Percentiles rank a stretch among this genome's conserved stretches.
Evolutionary conservation across 169 alveolate genomes (phyloP).

Genomic region (Ichthyophthirius multifiliis): DNA sequence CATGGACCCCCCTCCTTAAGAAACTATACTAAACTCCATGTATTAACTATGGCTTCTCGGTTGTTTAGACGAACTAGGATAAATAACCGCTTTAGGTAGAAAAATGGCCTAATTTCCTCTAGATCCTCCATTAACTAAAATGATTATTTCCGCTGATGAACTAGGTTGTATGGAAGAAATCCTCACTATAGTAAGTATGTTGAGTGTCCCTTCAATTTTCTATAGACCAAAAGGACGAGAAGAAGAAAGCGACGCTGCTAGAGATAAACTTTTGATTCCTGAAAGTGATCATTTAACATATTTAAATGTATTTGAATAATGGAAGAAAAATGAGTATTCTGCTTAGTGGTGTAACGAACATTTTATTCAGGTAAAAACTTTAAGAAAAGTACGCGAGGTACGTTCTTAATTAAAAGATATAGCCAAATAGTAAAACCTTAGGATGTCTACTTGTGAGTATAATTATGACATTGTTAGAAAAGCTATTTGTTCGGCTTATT

Average conservation of each 20-base stretch:
- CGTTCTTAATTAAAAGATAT: constrained; percentile 93
- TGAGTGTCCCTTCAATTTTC: constrained; percentile 96
- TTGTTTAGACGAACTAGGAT: constrained; percentile 76
- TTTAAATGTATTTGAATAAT: constrained; percentile 97
- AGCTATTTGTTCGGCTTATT: constrained; percentile 98
- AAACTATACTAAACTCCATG: constrained; percentile 96
- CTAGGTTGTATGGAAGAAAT: constrained; percentile 95
- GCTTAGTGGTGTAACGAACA: constrained; percentile 93
- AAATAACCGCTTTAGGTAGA: constrained; percentile 90
- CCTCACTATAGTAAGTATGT: constrained; percentile 96
- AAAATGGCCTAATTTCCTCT: constrained; percentile 98
- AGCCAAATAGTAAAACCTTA: constrained; percentile 66
- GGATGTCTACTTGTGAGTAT: constrained; percentile 43
- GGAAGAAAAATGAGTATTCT: constrained; percentile 92
- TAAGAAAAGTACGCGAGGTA: constrained; percentile 89
- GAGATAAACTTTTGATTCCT: constrained; percentile 98
- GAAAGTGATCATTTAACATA: constrained; percentile 99
- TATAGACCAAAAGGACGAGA: constrained; percentile 97
- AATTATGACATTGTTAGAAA: constrained; percentile 87
- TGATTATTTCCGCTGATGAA: constrained; percentile 92
- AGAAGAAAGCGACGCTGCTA: constrained; percentile 94
- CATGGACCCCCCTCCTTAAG: constrained; percentile 99
- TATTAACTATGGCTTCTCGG: constrained; percentile 96
- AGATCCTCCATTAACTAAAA: constrained; percentile 99
- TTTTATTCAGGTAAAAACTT: constrained; percentile 91